Conservation (phyloP, 139 green algal genomes). For the Zygnema circumcarinatum region DNA sequence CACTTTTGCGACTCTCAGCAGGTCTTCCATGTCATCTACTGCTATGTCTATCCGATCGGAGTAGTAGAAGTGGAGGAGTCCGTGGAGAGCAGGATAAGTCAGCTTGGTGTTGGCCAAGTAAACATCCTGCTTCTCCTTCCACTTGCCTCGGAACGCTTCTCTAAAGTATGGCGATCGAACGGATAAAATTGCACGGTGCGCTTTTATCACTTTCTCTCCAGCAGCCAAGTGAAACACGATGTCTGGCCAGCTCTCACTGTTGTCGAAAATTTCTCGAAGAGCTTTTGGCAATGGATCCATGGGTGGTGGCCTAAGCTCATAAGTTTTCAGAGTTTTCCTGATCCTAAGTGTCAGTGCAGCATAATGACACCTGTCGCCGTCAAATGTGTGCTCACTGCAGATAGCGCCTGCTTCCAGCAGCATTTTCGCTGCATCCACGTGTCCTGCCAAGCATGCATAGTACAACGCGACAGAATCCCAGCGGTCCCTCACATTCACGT, state of each 20-base stretch:
- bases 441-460: slow-evolving; percentile 59
- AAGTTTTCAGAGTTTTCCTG: slow-evolving; percentile 38
- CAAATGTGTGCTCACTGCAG: slow-evolving; percentile 60
- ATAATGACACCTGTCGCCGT: slow-evolving; percentile 60
- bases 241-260: slow-evolving; percentile 35
- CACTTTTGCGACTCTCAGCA: slow-evolving; percentile 22
- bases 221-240: slow-evolving; percentile 36
- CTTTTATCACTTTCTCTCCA: slow-evolving; percentile 7
- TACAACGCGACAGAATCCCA: slow-evolving; percentile 61
- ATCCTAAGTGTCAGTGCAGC: slow-evolving; percentile 54
- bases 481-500: slow-evolving; percentile 57
- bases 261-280: slow-evolving; percentile 25
- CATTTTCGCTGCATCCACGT: slow-evolving; percentile 41
- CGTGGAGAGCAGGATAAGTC: slow-evolving; percentile 38
- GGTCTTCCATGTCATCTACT: slow-evolving; percentile 53
- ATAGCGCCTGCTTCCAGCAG: slow-evolving; percentile 58
- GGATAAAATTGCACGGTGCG: slow-evolving; percentile 42
- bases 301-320: slow-evolving; percentile 27
- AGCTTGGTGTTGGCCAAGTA: slow-evolving; percentile 27
- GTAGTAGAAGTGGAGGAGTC: slow-evolving; percentile 56
- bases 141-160: slow-evolving; percentile 29
- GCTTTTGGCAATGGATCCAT: slow-evolving; percentile 26
- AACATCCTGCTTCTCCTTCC: slow-evolving; percentile 27
- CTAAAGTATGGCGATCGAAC: slow-evolving; percentile 48
- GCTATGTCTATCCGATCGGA: slow-evolving; percentile 52